A percentile compares a stretch with the other conserved stretches of the same genome.
Conservation (phyloP, 768 basidiomycete genomes). For the Amanita brunnescens region DNA sequence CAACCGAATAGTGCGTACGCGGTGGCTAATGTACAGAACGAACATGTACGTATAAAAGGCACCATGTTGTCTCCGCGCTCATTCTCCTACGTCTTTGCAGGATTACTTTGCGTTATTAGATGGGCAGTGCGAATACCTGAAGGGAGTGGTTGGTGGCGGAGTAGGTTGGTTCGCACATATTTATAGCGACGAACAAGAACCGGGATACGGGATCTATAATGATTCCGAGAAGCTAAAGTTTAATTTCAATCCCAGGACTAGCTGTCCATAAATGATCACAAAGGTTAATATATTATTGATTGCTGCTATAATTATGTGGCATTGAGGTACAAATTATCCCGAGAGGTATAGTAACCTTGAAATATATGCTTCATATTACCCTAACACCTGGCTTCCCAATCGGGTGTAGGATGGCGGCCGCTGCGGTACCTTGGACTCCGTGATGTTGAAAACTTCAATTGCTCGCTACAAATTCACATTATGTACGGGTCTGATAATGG, state of each 20-base stretch:
- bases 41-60: constrained; percentile 26
- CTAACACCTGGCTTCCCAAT: constrained; percentile 67
- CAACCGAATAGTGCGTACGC: constrained; percentile 46
- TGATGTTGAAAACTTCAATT: constrained; percentile 81
- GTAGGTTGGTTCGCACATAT: constrained; percentile 64
- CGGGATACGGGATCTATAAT: constrained; percentile 53
- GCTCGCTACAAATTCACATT: constrained; percentile 48
- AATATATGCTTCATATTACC: constrained; percentile 31
- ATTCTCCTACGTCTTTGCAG: background rate
- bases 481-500: background rate
- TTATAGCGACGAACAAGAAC: constrained; percentile 43
- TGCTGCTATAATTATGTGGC: background rate
- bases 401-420: constrained; percentile 49
- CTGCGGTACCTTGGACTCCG: constrained; percentile 64
- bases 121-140: constrained; percentile 41
- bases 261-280: constrained; percentile 18
- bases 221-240: constrained; percentile 35
- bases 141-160: constrained; percentile 39
- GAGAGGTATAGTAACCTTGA: background rate
- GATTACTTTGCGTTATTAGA: constrained; percentile 48
- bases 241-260: constrained; percentile 41
- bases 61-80: background rate
- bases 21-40: constrained; percentile 38
- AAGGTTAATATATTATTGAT: background rate
- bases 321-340: background rate